Conservation (phyloP, 2,329 filamentous ascomycete genomes). For the Alternaria rosae region DNA sequence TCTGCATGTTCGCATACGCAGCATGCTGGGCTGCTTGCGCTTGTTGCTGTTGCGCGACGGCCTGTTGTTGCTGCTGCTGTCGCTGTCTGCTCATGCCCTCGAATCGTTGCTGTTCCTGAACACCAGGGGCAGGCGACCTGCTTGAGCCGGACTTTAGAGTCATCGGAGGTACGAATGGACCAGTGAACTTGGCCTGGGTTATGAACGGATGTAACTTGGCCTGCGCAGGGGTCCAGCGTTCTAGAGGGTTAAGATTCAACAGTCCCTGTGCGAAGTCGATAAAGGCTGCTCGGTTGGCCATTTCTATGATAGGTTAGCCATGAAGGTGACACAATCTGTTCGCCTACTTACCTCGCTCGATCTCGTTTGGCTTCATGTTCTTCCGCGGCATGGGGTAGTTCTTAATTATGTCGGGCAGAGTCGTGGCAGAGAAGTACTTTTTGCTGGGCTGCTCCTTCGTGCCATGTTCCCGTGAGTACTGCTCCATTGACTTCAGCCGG, state of each 20-base stretch:
- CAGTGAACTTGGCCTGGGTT: slow-evolving; percentile 96
- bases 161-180: slow-evolving; percentile 96
- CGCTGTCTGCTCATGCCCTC: slow-evolving; percentile 94
- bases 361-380: slow-evolving; percentile 97
- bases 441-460: slow-evolving; percentile 99
- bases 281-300: slow-evolving; percentile 96
- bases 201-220: slow-evolving; percentile 98
- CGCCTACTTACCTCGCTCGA: slow-evolving; percentile 80
- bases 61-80: slow-evolving; percentile 63
- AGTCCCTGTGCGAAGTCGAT: slow-evolving; percentile 97
- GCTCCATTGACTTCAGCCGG: slow-evolving; percentile 94
- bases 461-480: slow-evolving; percentile 93
- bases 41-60: slow-evolving; percentile 63
- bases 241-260: slow-evolving; percentile 91
- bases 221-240: slow-evolving; percentile 97
- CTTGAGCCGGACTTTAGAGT: slow-evolving; percentile 87
- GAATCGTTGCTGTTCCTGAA: slow-evolving; percentile 94
- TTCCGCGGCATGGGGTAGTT: slow-evolving; percentile 98
- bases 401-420: slow-evolving; percentile 95
- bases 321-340: background rate
- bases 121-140: slow-evolving; percentile 89
- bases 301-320: slow-evolving; percentile 68
- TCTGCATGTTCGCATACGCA: slow-evolving; percentile 70
- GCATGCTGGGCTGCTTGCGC: slow-evolving; percentile 67
- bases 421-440: slow-evolving; percentile 97